These are phyloP conservation scores for Arabidopsis suecica DNA, from an alignment of 345 rosid species.

Conservation along the genomic window DNA sequence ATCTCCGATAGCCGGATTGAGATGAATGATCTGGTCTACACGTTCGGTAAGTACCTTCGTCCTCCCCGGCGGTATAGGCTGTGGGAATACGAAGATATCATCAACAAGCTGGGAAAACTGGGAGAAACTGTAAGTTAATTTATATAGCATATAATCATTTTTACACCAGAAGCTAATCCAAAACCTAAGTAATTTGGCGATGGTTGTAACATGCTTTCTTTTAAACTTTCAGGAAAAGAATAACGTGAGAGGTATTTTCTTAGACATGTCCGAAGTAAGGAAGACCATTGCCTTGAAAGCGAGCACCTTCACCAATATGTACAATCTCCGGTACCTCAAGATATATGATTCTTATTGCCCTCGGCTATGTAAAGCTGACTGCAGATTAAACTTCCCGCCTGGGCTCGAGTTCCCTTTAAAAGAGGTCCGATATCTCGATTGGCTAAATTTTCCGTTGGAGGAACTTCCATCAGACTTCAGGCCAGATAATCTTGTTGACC, in stretches of 20 bases:
- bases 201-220: too few relatives aligned
- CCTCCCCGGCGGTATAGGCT: neutral
- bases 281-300: neutral
- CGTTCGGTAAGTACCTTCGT: constrained; percentile 6
- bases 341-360: constrained; percentile 1
- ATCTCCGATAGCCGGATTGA: neutral
- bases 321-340: neutral
- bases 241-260: constrained; percentile 3
- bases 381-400: neutral
- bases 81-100: neutral
- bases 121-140: too few relatives aligned
- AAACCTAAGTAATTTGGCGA: too few relatives aligned
- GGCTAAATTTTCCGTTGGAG: neutral
- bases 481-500: neutral
- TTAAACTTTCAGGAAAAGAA: too few relatives aligned
- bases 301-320: neutral
- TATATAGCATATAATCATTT: too few relatives aligned
- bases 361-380: neutral
- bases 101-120: neutral
- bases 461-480: constrained; percentile 15
- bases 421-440: neutral
- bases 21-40: constrained; percentile 40
- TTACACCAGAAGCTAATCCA: too few relatives aligned
- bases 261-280: neutral
- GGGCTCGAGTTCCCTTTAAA: neutral